Percentiles rank a stretch among this genome's conserved stretches.
Conservation (phyloP, 345 rosid genomes). For the Microthlaspi erraticum region DNA sequence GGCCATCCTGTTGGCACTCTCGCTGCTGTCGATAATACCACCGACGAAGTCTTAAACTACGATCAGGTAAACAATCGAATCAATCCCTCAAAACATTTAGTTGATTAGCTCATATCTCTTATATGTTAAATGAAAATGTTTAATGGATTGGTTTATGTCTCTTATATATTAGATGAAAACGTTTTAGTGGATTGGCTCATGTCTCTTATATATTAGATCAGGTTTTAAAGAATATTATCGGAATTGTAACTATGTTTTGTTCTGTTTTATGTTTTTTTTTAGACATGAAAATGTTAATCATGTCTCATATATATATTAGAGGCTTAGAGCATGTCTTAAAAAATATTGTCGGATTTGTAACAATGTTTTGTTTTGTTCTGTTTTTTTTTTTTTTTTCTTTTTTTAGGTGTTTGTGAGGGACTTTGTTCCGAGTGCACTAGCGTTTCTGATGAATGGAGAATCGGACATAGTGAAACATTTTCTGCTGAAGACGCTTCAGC, state of each 20-base stretch:
- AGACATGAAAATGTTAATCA: too few species aligned
- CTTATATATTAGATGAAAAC: too few species aligned
- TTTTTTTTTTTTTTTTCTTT: background rate
- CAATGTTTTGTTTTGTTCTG: background rate
- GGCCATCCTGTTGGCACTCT: constrained; percentile 88
- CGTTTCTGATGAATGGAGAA: constrained; percentile 90
- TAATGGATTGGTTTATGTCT: too few species aligned
- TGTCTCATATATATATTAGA: background rate
- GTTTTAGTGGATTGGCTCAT: too few species aligned
- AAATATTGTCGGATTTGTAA: too few species aligned
- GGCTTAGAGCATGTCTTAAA: background rate
- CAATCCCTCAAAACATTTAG: background rate
- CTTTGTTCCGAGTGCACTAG: constrained; percentile 88
- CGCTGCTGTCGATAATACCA: constrained; percentile 89
- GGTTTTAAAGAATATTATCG: background rate
- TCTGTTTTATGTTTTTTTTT: too few species aligned
- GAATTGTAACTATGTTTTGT: background rate
- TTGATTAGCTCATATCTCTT: background rate
- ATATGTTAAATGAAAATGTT: background rate
- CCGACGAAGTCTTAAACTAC: constrained; percentile 92
- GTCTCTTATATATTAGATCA: too few species aligned
- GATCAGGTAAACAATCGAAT: constrained; percentile 69
- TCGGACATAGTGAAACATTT: constrained; percentile 83
- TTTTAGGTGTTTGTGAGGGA: constrained; percentile 82
- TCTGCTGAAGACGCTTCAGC: constrained; percentile 73